A percentile compares a stretch with the other conserved stretches of the same genome.
Evolutionary conservation across 1,139 yeast genomes (phyloP).

Genomic region (Zygotorulaspora mrakii): DNA sequence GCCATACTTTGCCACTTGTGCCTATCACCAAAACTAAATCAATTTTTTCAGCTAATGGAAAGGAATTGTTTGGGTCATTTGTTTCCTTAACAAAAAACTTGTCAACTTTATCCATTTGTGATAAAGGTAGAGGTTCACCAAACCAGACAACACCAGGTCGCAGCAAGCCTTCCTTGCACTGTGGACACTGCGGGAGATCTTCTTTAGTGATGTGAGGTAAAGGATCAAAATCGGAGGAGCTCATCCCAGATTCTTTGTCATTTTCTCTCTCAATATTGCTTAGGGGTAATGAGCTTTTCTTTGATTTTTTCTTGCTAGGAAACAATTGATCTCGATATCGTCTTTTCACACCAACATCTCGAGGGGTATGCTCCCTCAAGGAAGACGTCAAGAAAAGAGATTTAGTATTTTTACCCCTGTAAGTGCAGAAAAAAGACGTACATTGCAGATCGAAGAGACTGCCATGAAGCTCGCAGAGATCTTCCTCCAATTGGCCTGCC

Average conservation of each 20-base stretch:
- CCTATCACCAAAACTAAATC: constrained; percentile 81
- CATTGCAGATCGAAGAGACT: constrained; percentile 68
- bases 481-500: constrained; percentile 54
- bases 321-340: constrained; percentile 6
- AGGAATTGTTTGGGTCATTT: not conserved
- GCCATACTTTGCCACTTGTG: constrained; percentile 82
- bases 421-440: constrained; percentile 70
- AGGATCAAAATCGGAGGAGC: constrained; percentile 48
- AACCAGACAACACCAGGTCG: constrained; percentile 94
- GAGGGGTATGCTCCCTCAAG: constrained; percentile 40
- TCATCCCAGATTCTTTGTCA: constrained; percentile 18
- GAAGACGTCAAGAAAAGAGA: constrained; percentile 62
- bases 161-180: constrained; percentile 55
- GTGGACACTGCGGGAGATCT: constrained; percentile 75
- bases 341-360: constrained; percentile 14
- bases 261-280: constrained; percentile 8
- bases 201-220: constrained; percentile 45
- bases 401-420: constrained; percentile 49
- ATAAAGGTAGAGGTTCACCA: constrained; percentile 75
- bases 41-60: constrained; percentile 44
- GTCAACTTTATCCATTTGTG: constrained; percentile 62
- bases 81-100: constrained; percentile 46
- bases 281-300: constrained; percentile 14
- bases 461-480: constrained; percentile 71
- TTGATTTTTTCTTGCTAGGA: constrained; percentile 12